Conservation (phyloP, 257 asterid species). For the Plectranthus barbatus region DNA sequence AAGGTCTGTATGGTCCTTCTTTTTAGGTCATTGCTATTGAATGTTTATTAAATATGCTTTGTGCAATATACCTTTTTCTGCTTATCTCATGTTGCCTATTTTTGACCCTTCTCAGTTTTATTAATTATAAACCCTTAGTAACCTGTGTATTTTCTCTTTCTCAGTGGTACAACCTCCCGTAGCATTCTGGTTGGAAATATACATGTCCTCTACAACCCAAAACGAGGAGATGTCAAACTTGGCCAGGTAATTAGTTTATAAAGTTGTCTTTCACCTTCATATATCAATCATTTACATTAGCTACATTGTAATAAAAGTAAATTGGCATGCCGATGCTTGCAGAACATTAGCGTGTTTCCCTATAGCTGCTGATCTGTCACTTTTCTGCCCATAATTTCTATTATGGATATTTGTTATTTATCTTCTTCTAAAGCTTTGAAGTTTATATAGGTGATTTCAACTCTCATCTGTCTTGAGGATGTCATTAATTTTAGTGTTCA, state of each 20-base stretch:
- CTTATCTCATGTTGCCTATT: not conserved
- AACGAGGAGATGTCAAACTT: slow-evolving; percentile 86
- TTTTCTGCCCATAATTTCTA: not conserved
- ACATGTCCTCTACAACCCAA: slow-evolving; percentile 82
- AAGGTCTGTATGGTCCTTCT: slow-evolving; percentile 23
- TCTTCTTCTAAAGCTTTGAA: not conserved
- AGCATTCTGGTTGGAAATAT: slow-evolving; percentile 66
- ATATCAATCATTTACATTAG: not conserved
- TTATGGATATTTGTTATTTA: not conserved
- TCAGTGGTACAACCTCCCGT: slow-evolving; percentile 32
- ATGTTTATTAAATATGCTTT: not conserved
- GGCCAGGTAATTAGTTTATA: slow-evolving; percentile 60
- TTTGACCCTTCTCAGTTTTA: not conserved
- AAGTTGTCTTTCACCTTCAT: not conserved
- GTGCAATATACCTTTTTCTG: not conserved
- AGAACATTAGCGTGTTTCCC: slow-evolving; percentile 1
- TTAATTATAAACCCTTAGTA: not conserved
- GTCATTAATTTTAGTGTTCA: not conserved
- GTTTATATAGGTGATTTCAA: not conserved
- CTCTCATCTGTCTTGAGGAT: not conserved
- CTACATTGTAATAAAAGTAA: slow-evolving; percentile 1
- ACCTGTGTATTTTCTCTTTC: slow-evolving; percentile 14
- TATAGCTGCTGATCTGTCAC: not conserved
- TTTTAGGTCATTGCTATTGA: slow-evolving; percentile 1
- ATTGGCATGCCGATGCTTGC: not conserved